Percentiles rank a stretch among this genome's conserved stretches.
Evolutionary conservation across 2,329 filamentous ascomycete species (phyloP).

Genomic region (Leptographium galeiforme): DNA sequence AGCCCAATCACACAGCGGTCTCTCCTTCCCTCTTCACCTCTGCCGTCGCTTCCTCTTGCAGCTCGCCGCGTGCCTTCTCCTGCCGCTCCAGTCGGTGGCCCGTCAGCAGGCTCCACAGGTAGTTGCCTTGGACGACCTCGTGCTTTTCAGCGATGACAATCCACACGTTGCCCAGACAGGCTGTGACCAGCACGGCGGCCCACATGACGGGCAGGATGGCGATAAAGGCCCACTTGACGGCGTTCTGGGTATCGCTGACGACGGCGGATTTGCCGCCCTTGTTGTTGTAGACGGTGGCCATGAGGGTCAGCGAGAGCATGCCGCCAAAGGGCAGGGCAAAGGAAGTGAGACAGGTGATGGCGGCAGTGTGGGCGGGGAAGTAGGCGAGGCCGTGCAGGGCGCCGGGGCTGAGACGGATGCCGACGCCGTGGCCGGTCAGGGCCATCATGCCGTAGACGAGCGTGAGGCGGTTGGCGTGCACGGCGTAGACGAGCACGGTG

Average conservation of each 20-base stretch:
- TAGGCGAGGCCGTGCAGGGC: slow-evolving; percentile 50
- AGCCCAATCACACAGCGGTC: too few species aligned
- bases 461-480: slow-evolving; percentile 29
- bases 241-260: slow-evolving; percentile 19
- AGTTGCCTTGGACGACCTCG: slow-evolving; percentile 9
- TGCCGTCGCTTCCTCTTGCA: too few species aligned
- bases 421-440: slow-evolving; percentile 47
- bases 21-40: too few species aligned
- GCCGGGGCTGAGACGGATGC: slow-evolving; percentile 49
- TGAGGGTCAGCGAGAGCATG: slow-evolving; percentile 50
- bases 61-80: slow-evolving; percentile 4
- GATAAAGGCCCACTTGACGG: slow-evolving; percentile 49
- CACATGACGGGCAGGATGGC: slow-evolving; percentile 44
- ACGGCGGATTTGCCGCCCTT: slow-evolving; percentile 3
- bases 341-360: slow-evolving; percentile 44
- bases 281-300: slow-evolving; percentile 58
- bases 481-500: slow-evolving; percentile 41
- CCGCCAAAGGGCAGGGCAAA: slow-evolving; percentile 51
- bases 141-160: slow-evolving; percentile 12
- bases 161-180: slow-evolving; percentile 17
- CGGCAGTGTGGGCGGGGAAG: slow-evolving; percentile 42
- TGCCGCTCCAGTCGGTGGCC: slow-evolving; percentile 7
- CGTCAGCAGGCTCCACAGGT: slow-evolving; percentile 10
- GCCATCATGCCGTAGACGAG: slow-evolving; percentile 55
- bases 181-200: slow-evolving; percentile 14